Evolutionary conservation across 2,329 filamentous ascomycete species (phyloP), one percentile per base, ranked within the genome.

Genomic region (Tolypocladium capitatum): DNA sequence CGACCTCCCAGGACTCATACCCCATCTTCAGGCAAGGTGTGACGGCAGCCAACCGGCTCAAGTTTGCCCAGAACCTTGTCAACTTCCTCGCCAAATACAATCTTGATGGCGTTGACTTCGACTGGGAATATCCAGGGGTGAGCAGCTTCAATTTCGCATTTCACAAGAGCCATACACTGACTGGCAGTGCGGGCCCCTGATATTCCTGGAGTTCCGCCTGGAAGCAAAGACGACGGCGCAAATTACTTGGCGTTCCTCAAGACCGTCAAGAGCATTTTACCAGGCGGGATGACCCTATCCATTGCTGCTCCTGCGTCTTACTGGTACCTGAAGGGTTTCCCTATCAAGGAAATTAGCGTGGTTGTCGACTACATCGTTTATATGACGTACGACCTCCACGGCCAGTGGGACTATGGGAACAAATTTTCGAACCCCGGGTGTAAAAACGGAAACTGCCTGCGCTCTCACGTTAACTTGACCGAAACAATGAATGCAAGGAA

Each of bases 41-140:
- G n/a, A n/a, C n/a, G n/a, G 43, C 57, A 0, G 21, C 34, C 1
- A 68, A 73, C 41, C 57, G 66, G 0, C 44, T 51, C 4, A 58
- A 11, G 2, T 57, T 73, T 35, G 52, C 58, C 9, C 48, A 54
- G 28, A 64, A 66, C 49, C 34, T 67, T 34, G 56, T 59, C 47
- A 46, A 66, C 32, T 66, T 74, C 54, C 5, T 69, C 49, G 48
- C 62, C n/a, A 27, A 69, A 11, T 30, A 65, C 14, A 45, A 51
- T 7, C 50, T 71, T 0, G 67, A 69, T 40, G 67, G 69, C 0
- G 47, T 70, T 5, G 67, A 70, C 44, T 51, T 68, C 21, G 66
- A 70, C 49, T 74, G 68, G 70, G 67, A 69, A 40, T 69, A 70
- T 16, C 61, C 59, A 1, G 54, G 30, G 2, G 45, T 52, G 1